Evolutionary conservation across 2,329 filamentous ascomycete genomes (phyloP).

Genomic region (Fusarium pseudocircinatum): DNA sequence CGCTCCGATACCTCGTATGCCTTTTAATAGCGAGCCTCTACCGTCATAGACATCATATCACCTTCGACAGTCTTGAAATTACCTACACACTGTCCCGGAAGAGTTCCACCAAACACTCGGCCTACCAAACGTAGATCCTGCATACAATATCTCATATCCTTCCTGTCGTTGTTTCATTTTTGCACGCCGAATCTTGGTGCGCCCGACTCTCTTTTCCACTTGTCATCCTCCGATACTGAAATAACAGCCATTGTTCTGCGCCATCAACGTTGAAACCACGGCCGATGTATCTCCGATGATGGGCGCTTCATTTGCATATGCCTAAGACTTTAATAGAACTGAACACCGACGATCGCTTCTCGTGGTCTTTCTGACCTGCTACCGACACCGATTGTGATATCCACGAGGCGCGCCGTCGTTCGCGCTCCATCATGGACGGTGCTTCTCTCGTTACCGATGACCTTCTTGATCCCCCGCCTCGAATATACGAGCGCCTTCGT

Average conservation of each 20-base stretch:
- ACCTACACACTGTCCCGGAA: slow-evolving; percentile 12
- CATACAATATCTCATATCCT: slow-evolving; percentile 22
- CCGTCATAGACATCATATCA: slow-evolving; percentile 20
- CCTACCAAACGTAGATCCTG: slow-evolving; percentile 29
- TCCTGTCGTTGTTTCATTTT: not conserved
- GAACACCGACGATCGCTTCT: slow-evolving; percentile 42
- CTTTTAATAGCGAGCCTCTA: slow-evolving; percentile 23
- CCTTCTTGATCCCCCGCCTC: slow-evolving; percentile 69
- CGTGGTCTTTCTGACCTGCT: slow-evolving; percentile 30
- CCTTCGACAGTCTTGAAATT: slow-evolving; percentile 3
- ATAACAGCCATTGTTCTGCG: not conserved
- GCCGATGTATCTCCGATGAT: slow-evolving; percentile 45
- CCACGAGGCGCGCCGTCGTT: slow-evolving; percentile 36
- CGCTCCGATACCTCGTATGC: slow-evolving; percentile 5
- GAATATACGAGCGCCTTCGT: slow-evolving; percentile 76
- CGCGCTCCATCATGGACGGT: slow-evolving; percentile 60
- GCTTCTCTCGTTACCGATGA: slow-evolving; percentile 61
- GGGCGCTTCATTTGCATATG: slow-evolving; percentile 44
- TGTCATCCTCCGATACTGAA: slow-evolving; percentile 1
- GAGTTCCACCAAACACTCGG: slow-evolving; percentile 26
- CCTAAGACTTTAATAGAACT: slow-evolving; percentile 39
- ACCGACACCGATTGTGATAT: slow-evolving; percentile 32
- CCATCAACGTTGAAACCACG: slow-evolving; percentile 14
- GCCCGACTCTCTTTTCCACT: slow-evolving; percentile 13
- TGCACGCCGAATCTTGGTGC: slow-evolving; percentile 5